A percentile compares a stretch with the other conserved stretches of the same genome.
Evolutionary conservation across 257 asterid genomes (phyloP).

Genomic region (Rubia yunnanensis): DNA sequence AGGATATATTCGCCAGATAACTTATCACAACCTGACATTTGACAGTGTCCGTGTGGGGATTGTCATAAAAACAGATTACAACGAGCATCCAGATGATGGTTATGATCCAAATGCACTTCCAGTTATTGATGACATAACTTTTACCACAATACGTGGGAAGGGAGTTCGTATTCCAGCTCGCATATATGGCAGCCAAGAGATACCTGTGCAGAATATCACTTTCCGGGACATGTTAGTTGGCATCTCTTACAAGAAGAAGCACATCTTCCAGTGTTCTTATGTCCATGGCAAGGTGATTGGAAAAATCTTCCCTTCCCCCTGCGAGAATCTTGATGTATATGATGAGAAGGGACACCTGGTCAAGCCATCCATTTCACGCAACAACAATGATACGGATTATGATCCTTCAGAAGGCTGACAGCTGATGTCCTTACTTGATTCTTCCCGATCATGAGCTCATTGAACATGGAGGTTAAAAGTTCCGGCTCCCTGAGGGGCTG

Average conservation of each 20-base stretch:
- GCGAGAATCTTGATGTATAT: slow-evolving; percentile 72
- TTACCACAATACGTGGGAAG: slow-evolving; percentile 56
- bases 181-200: slow-evolving; percentile 72
- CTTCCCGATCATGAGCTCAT: not conserved
- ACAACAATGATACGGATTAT: slow-evolving; percentile 29
- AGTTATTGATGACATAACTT: slow-evolving; percentile 49
- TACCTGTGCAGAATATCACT: slow-evolving; percentile 57
- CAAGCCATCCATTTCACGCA: slow-evolving; percentile 29
- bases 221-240: slow-evolving; percentile 70
- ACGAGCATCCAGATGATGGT: slow-evolving; percentile 78
- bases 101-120: slow-evolving; percentile 76
- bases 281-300: slow-evolving; percentile 83
- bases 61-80: slow-evolving; percentile 80
- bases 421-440: not conserved
- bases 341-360: slow-evolving; percentile 53
- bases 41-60: slow-evolving; percentile 84
- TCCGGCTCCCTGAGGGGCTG: not conserved
- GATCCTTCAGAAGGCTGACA: slow-evolving; percentile 20
- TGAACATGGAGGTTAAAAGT: not conserved
- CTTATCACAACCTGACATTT: slow-evolving; percentile 59
- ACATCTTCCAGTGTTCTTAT: slow-evolving; percentile 75
- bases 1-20: slow-evolving; percentile 56
- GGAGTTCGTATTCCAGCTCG: slow-evolving; percentile 92
- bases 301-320: slow-evolving; percentile 66
- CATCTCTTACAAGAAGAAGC: slow-evolving; percentile 81